Base-by-base conservation (phyloP, 1,284 basidiomycete genomes). In the Marasmius sp. region DNA sequence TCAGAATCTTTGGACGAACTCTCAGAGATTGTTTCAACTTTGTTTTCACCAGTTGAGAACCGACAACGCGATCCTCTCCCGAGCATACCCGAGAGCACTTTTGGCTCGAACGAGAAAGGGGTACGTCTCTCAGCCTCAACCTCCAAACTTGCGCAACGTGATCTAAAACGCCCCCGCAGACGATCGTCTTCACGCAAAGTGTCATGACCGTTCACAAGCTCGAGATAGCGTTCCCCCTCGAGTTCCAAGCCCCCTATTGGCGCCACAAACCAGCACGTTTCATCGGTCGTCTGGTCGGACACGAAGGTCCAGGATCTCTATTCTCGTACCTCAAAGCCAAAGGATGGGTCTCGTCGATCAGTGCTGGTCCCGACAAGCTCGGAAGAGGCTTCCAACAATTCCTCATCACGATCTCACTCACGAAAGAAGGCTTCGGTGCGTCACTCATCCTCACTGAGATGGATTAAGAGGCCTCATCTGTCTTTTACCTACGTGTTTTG, bases 251-350 rank as follows among this genome's bases (percentile, higher is more conserved):
- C 6, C 87, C 90, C 1, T 78, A 88, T 52, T 97, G 92, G 86
- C 82, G 85, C 41, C 81, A 89, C 70, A 95, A 95, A 79, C 97
- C 97, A 1, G 87, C 82, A 2, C 79, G 86, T 64, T 92, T 95
- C 73, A 72, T 99, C 18, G 84, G 88, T 2, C 94, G 98, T 75
- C 90, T 97, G 71, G 77, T 98, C 55, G 98, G 97, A 0, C 96
- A 99, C 74, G 98, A 99, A 78, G 98, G 97, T 3, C 88, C 92
- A 43, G 97, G 97, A 1, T 98, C 95, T 0, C 79, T 99, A 48
- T 85, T 96, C 67, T 94, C 94, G 1, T 94, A 95, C 74, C 81
- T 99, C 65, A 99, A 98, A 79, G 81, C 84, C 67, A 91, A 92
- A 71, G 95, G 96, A 4, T 99, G 96, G 96, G 87, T 92, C 56